A percentile compares a stretch with the other conserved stretches of the same genome.
Conservation (phyloP, 2,329 filamentous ascomycete genomes). For the Sporothrix pallida region DNA sequence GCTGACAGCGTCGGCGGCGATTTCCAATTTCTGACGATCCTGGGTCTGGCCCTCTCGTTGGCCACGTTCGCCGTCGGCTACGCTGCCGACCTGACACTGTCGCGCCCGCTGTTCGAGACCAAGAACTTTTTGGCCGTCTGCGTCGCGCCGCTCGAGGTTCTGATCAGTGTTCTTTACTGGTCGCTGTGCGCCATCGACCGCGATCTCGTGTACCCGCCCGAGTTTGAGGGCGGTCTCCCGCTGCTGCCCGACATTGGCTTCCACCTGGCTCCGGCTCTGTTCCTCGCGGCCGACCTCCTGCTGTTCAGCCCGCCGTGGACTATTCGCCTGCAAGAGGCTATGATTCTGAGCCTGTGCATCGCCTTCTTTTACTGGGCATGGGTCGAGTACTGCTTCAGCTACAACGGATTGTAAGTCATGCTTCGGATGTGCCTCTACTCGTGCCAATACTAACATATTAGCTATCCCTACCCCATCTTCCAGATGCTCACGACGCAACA, state of each 20-base stretch:
- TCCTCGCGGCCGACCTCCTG: conserved; percentile 68
- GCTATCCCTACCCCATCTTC: conserved; percentile 89
- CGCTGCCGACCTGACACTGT: conserved; percentile 68
- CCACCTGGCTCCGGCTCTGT: conserved; percentile 68
- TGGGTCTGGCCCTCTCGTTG: conserved; percentile 67
- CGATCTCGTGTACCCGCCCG: conserved; percentile 58
- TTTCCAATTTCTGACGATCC: conserved; percentile 75
- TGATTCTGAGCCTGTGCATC: conserved; percentile 62
- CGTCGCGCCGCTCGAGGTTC: conserved; percentile 70
- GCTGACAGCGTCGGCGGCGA: conserved; percentile 69
- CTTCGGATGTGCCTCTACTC: neutral
- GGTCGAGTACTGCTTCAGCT: conserved; percentile 73
- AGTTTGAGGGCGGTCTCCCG: conserved; percentile 62
- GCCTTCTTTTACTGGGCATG: conserved; percentile 77
- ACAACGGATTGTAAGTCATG: conserved; percentile 65
- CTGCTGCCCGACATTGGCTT: conserved; percentile 65
- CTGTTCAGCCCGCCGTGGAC: conserved; percentile 77
- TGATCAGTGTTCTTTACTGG: conserved; percentile 78
- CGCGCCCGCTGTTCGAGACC: conserved; percentile 61
- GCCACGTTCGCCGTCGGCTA: conserved; percentile 66
- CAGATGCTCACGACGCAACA: conserved; percentile 68
- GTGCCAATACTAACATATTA: conserved; percentile 43
- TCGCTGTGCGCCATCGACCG: conserved; percentile 64
- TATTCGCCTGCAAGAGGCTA: conserved; percentile 63
- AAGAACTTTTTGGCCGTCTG: conserved; percentile 73